phyloP scores from a whole-genome alignment of 306 rosid genomes.

The Ormosia semicastrata region DNA sequence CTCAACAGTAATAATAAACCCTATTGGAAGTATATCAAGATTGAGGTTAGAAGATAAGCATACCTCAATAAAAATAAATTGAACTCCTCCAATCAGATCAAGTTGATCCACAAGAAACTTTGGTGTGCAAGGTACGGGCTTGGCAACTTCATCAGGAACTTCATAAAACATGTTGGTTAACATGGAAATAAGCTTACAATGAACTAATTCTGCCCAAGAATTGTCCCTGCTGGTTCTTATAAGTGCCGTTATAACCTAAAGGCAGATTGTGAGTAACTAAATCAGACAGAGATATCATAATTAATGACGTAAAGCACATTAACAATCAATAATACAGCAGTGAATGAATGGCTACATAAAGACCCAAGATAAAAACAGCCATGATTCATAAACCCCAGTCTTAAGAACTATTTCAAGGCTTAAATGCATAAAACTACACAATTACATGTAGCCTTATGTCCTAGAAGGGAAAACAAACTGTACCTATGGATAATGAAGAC shows the following conservation, averaged over 20 bases:
- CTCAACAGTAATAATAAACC: background rate
- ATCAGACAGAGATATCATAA: constrained; percentile 35
- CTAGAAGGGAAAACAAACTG: background rate
- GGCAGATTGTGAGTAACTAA: constrained; percentile 21
- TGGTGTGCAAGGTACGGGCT: constrained; percentile 44
- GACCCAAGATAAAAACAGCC: constrained; percentile 4
- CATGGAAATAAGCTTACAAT: constrained; percentile 87
- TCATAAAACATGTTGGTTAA: constrained; percentile 93
- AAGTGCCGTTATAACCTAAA: constrained; percentile 78
- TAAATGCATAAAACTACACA: constrained; percentile 16
- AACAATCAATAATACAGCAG: background rate
- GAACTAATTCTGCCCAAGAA: constrained; percentile 98
- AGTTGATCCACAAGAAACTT: constrained; percentile 81
- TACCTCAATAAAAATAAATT: constrained; percentile 90
- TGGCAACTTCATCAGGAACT: constrained; percentile 53
- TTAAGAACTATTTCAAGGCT: background rate
- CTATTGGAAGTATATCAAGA: constrained; percentile 4
- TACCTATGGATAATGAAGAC: background rate
- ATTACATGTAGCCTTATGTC: background rate
- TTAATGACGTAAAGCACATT: constrained; percentile 17
- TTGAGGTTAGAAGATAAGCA: constrained; percentile 21
- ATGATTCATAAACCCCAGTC: background rate
- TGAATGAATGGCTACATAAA: constrained; percentile 7
- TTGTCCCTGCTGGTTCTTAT: constrained; percentile 73
- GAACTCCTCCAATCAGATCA: constrained; percentile 92